Evolutionary conservation across 23 red algal genomes (phyloP).

Genomic region (Gracilaria caudata): DNA sequence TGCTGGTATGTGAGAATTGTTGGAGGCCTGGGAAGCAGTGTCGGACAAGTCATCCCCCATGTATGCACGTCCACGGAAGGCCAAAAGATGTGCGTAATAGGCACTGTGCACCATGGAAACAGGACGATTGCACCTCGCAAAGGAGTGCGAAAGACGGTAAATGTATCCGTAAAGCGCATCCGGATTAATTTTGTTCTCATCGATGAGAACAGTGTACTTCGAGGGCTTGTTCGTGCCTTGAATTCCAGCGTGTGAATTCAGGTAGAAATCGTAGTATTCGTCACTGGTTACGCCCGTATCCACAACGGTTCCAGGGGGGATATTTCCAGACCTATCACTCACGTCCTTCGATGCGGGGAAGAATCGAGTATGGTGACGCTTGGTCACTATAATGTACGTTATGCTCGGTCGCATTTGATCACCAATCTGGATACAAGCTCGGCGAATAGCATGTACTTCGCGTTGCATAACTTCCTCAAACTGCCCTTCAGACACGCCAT

Average conservation of each 20-base stretch:
- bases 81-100: constrained; percentile 63
- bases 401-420: constrained; percentile 16
- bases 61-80: constrained; percentile 59
- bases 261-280: constrained; percentile 60
- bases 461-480: constrained; percentile 57
- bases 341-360: neutral
- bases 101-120: constrained; percentile 67
- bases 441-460: constrained; percentile 43
- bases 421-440: constrained; percentile 13
- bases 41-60: constrained; percentile 66
- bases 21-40: constrained; percentile 18
- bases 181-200: constrained; percentile 53
- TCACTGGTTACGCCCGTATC: constrained; percentile 24
- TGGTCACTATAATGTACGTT: constrained; percentile 70
- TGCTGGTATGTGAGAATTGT: neutral
- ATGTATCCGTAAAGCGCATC: constrained; percentile 51
- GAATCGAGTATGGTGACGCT: constrained; percentile 70
- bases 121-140: constrained; percentile 42
- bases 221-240: constrained; percentile 65
- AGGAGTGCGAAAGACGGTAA: constrained; percentile 50
- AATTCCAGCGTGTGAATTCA: constrained; percentile 62
- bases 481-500: constrained; percentile 74
- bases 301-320: constrained; percentile 45
- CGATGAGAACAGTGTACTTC: constrained; percentile 48
- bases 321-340: constrained; percentile 23